phyloP scores from a whole-genome alignment of 1,284 basidiomycete genomes.

The Neonothopanus nambi region DNA sequence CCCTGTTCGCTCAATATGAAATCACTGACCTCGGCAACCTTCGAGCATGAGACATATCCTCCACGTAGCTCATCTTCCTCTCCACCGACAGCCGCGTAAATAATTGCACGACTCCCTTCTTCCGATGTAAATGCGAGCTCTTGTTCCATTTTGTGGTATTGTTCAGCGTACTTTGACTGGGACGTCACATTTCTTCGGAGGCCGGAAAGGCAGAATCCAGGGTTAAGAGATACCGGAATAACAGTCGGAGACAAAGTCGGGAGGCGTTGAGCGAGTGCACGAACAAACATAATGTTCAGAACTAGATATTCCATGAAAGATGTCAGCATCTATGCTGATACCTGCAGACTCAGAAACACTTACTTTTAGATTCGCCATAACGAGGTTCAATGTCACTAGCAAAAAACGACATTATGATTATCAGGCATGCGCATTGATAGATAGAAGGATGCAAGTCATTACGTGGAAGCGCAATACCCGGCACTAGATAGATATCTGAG shows the following conservation, averaged over 20 bases:
- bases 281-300: conserved; percentile 43
- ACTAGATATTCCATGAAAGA: conserved; percentile 30
- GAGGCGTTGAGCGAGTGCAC: conserved; percentile 38
- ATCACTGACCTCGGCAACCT: conserved; percentile 21
- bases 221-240: conserved; percentile 39
- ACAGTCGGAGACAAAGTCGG: conserved; percentile 31
- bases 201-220: conserved; percentile 49
- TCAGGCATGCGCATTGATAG: background rate
- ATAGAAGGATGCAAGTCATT: no score
- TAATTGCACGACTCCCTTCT: conserved; percentile 41
- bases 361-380: conserved; percentile 37
- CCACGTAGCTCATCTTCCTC: conserved; percentile 21
- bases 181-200: conserved; percentile 31
- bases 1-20: conserved; percentile 37
- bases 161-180: conserved; percentile 11
- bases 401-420: background rate
- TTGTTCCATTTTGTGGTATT: conserved; percentile 24
- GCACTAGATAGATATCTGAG: conserved; percentile 31
- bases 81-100: conserved; percentile 39
- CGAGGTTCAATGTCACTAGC: conserved; percentile 21
- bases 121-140: conserved; percentile 36
- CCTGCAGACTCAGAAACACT: conserved; percentile 10
- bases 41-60: conserved; percentile 16
- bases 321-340: conserved; percentile 2
- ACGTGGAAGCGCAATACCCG: conserved; percentile 27